phyloP scores from a whole-genome alignment of 148 eudicot species.

The Linanthus parryae region DNA sequence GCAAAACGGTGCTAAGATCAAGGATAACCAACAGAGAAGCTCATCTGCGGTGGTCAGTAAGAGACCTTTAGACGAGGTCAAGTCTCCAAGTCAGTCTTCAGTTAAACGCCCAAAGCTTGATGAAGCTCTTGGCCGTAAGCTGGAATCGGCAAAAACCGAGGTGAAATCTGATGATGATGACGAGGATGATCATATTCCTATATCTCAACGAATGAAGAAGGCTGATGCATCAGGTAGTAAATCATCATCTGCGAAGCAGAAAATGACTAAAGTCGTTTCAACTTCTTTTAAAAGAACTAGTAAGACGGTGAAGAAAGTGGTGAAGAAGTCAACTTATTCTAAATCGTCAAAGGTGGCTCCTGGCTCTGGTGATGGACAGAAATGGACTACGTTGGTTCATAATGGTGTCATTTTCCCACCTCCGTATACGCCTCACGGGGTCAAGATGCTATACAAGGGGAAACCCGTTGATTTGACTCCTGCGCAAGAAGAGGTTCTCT shows the following conservation, averaged over 20 bases:
- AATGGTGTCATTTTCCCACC: constrained; percentile 97
- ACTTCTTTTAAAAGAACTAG: constrained; percentile 41
- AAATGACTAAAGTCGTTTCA: constrained; percentile 32
- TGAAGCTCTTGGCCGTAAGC: constrained; percentile 37
- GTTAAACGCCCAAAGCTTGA: constrained; percentile 57
- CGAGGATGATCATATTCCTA: constrained; percentile 60
- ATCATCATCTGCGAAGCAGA: constrained; percentile 37
- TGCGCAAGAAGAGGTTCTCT: constrained; percentile 87
- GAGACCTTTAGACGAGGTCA: constrained; percentile 48
- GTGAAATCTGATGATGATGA: constrained; percentile 35
- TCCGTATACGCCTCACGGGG: constrained; percentile 82
- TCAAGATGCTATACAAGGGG: constrained; percentile 86
- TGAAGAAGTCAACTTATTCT: constrained; percentile 52
- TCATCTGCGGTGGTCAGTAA: constrained; percentile 34
- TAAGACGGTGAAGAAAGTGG: constrained; percentile 55
- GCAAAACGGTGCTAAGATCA: constrained; percentile 68
- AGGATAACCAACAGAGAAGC: constrained; percentile 35
- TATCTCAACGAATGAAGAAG: constrained; percentile 69
- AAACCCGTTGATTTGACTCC: constrained; percentile 78
- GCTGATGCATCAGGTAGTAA: constrained; percentile 40
- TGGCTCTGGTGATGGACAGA: constrained; percentile 93
- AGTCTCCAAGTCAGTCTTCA: constrained; percentile 42
- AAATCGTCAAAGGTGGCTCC: constrained; percentile 73
- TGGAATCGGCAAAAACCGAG: constrained; percentile 42
- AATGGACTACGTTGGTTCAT: constrained; percentile 90